Evolutionary conservation across 2,329 filamentous ascomycete species (phyloP).

Genomic region (Penicillium olsonii): DNA sequence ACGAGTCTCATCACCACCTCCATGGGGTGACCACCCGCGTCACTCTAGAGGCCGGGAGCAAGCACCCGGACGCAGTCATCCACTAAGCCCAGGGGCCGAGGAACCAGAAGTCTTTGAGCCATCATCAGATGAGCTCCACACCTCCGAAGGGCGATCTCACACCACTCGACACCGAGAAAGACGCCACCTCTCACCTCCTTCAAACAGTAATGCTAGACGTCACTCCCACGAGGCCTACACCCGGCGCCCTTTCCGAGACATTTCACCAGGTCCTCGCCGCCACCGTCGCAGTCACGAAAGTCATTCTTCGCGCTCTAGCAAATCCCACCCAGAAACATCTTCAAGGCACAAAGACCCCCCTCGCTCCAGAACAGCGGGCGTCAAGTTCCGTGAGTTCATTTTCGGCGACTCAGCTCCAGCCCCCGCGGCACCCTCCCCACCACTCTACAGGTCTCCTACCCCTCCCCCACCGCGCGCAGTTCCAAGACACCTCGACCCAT

Average conservation of each 20-base stretch:
- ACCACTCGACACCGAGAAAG: slow-evolving; percentile 18
- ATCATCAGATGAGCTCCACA: slow-evolving; percentile 29
- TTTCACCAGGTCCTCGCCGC: slow-evolving; percentile 24
- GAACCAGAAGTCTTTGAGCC: slow-evolving; percentile 29
- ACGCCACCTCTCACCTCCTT: slow-evolving; percentile 31
- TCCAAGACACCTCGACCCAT: slow-evolving; percentile 23
- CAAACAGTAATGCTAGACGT: slow-evolving; percentile 28
- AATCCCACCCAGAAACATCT: slow-evolving; percentile 14
- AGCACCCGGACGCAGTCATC: slow-evolving; percentile 15
- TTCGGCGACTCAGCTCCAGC: slow-evolving; percentile 22
- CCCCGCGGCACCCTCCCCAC: slow-evolving; percentile 19
- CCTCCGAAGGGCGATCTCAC: slow-evolving; percentile 10
- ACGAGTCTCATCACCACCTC: slow-evolving; percentile 30
- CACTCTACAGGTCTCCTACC: slow-evolving; percentile 12
- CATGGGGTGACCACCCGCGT: slow-evolving; percentile 19
- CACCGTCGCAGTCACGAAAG: slow-evolving; percentile 12
- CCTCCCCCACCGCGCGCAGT: slow-evolving; percentile 19
- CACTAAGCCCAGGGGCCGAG: slow-evolving; percentile 21
- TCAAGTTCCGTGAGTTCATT: slow-evolving; percentile 29
- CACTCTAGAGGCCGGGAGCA: slow-evolving; percentile 27
- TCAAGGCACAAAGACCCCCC: slow-evolving; percentile 14
- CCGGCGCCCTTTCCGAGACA: slow-evolving; percentile 30
- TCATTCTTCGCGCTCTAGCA: slow-evolving; percentile 9
- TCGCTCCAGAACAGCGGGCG: slow-evolving; percentile 16
- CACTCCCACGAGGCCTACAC: slow-evolving; percentile 42